Base-by-base conservation (phyloP, 176 grass and related monocot species). In the Saccharum spontaneum region DNA sequence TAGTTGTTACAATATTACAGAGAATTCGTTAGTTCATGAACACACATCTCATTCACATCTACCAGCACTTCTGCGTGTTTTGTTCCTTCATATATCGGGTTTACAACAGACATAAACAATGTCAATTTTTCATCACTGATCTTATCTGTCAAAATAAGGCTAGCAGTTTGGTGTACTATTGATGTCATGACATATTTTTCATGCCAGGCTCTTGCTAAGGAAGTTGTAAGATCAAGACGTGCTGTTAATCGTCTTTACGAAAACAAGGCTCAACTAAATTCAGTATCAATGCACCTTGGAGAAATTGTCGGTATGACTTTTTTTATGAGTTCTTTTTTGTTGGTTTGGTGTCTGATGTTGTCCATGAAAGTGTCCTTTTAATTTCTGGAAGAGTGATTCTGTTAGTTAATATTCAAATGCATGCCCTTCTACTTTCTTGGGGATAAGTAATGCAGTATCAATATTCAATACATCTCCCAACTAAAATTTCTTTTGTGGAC, bases 211-310 rank as follows among this genome's bases (percentile, higher is more conserved):
- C 92, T 98, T 88, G 95, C 95, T 77, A 95, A 98, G 86, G 95
- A 98, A 92, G 62, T 98, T 74, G 92, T 98, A 57, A 90, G 78
- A 78, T 98, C 95, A 40, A 98, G 83, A 31, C 76, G 79, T 81
- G 95, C 93, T 76, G 93, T 98, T 62, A 98, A 92, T 41, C 95
- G 93, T 73, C 93, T 98, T 87, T 95, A 93, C 61, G 95, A 98
- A 86, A 98, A 98, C 79, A 98, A 98, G 85, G 95, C 95, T 61
- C 93, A 98, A 43, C 67, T 98, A 39, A 98, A 98, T 84, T 98
- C 95, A 76, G 85, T 98, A 28, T 92, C 95, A 37, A 98, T 98
- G 95, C 93, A 98, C 84, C 95, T 98, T 38, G 95, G 95, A 69
- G 95, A 98, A 90, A 84, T 95, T 90, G 89, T 89, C 65, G 95